phyloP scores from a whole-genome alignment of 2,329 filamentous ascomycete genomes.

The Microcera coccophila region DNA sequence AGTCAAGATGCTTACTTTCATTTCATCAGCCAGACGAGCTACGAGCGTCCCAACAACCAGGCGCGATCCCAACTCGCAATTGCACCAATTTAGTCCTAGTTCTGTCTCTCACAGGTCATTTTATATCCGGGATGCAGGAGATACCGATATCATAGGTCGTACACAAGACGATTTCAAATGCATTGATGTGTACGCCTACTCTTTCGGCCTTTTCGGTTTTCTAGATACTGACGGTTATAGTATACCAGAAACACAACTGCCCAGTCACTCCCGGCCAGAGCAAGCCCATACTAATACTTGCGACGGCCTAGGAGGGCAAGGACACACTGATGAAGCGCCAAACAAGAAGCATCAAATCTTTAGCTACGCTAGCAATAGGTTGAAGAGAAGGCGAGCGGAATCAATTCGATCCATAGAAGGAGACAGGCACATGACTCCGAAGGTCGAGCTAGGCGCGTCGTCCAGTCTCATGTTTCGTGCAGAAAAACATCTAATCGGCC shows the following conservation, averaged over 20 bases:
- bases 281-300: not conserved
- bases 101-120: too few relatives aligned
- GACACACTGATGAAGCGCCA: too few relatives aligned
- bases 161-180: conserved; percentile 13
- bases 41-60: conserved; percentile 3
- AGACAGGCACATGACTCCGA: too few relatives aligned
- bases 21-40: not conserved
- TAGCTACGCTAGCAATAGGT: not conserved
- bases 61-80: not conserved
- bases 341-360: too few relatives aligned
- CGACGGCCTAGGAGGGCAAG: too few relatives aligned
- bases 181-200: conserved; percentile 14
- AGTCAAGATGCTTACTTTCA: not conserved
- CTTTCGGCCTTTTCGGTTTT: not conserved
- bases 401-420: conserved; percentile 13
- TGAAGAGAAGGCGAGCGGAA: conserved; percentile 15
- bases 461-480: too few relatives aligned
- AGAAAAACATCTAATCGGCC: too few relatives aligned
- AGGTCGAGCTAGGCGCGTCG: too few relatives aligned
- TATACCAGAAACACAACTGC: conserved; percentile 18
- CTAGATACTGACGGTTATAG: conserved; percentile 7
- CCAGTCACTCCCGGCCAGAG: not conserved
- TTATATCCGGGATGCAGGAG: not conserved
- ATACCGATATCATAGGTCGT: not conserved
- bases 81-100: conserved; percentile 1